These are phyloP conservation scores for Boechera stricta DNA, from an alignment of 345 rosid species.

Conservation along the genomic window DNA sequence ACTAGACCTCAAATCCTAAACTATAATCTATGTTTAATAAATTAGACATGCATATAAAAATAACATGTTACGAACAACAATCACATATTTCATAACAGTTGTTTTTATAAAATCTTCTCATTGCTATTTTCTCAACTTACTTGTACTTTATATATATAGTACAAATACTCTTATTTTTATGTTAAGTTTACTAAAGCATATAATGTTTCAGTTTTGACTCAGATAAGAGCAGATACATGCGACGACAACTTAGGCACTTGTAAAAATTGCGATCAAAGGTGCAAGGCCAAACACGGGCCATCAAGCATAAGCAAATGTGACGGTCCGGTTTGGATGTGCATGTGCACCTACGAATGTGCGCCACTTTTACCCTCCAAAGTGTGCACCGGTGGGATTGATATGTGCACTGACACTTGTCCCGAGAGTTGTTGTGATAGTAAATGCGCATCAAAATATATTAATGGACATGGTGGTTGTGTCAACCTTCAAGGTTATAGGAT, in stretches of 20 bases:
- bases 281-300: constrained; percentile 40
- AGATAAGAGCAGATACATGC: neutral
- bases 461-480: neutral
- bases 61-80: no score
- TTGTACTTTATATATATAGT: neutral
- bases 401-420: neutral
- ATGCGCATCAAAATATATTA: neutral
- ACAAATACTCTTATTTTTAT: neutral
- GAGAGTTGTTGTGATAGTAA: neutral
- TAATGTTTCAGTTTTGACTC: constrained; percentile 23
- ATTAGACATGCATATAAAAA: no score
- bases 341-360: neutral
- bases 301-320: constrained; percentile 10
- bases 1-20: no score
- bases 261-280: constrained; percentile 29
- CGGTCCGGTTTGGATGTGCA: neutral
- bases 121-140: no score
- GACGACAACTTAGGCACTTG: constrained; percentile 18
- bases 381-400: neutral
- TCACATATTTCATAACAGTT: no score
- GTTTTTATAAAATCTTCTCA: neutral
- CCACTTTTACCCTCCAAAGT: neutral
- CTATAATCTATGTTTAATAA: no score
- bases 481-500: neutral
- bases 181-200: neutral